Percentiles rank a stretch among this genome's conserved stretches.
Evolutionary conservation across 306 rosid species (phyloP).

Genomic region (Vigna angularis): DNA sequence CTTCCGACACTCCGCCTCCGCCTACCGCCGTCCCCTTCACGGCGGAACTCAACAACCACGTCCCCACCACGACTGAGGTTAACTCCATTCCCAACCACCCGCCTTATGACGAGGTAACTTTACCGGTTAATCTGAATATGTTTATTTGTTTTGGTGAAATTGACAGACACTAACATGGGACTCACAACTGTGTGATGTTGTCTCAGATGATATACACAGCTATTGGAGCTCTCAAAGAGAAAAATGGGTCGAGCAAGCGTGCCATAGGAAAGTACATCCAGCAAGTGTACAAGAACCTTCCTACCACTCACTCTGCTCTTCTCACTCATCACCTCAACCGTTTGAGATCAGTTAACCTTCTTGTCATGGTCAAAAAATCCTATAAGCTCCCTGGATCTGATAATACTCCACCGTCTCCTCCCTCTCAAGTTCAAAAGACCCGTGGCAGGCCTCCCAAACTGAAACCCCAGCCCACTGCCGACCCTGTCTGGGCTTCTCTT

Average conservation of each 20-base stretch:
- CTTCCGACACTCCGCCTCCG: conserved; percentile 18
- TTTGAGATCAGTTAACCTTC: conserved; percentile 53
- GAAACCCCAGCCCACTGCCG: conserved; percentile 21
- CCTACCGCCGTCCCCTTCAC: conserved; percentile 30
- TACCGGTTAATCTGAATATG: neutral
- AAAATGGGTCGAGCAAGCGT: conserved; percentile 73
- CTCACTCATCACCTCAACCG: conserved; percentile 67
- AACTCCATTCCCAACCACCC: conserved; percentile 43
- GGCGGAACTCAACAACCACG: conserved; percentile 29
- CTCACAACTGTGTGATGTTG: neutral
- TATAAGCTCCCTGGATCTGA: conserved; percentile 56
- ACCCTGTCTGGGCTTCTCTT: conserved; percentile 46
- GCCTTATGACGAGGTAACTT: conserved; percentile 61
- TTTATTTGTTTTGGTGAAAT: too few relatives aligned
- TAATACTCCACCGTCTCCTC: neutral
- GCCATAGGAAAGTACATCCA: conserved; percentile 77
- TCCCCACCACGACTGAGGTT: neutral
- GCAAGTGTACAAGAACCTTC: conserved; percentile 55
- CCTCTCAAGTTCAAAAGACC: conserved; percentile 7
- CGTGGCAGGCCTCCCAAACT: conserved; percentile 70
- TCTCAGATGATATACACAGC: conserved; percentile 74
- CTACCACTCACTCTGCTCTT: conserved; percentile 51
- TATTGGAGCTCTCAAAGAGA: conserved; percentile 62
- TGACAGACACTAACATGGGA: neutral
- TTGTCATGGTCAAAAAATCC: conserved; percentile 68